These are phyloP conservation scores for Usnea hakonensis DNA, from an alignment of 495 filamentous ascomycete species.

Conservation along the genomic window DNA sequence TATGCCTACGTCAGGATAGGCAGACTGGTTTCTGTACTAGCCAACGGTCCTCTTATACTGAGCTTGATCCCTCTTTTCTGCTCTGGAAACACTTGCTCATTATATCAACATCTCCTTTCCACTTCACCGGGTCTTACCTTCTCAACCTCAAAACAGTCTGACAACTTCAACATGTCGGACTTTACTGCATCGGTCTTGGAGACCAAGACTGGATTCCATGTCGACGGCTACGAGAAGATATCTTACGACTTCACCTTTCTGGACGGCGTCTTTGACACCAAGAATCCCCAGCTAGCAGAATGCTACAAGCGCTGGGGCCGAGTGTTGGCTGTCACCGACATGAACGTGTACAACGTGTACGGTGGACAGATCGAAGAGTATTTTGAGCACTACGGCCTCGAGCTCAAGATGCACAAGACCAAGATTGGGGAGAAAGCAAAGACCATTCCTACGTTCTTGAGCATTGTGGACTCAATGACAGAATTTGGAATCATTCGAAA, in stretches of 20 bases:
- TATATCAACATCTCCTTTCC: background rate
- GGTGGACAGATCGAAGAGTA: constrained; percentile 50
- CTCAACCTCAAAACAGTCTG: background rate
- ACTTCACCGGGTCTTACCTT: background rate
- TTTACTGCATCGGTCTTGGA: constrained; percentile 49
- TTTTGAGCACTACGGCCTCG: constrained; percentile 45
- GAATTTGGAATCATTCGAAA: constrained; percentile 58
- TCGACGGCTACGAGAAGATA: constrained; percentile 59
- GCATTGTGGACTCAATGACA: constrained; percentile 56
- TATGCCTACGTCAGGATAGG: constrained; percentile 6
- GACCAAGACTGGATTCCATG: constrained; percentile 50
- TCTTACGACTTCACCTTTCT: constrained; percentile 60
- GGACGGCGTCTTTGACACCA: constrained; percentile 49
- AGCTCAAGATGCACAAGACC: constrained; percentile 53
- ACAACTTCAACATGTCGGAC: constrained; percentile 47
- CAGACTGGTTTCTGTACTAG: background rate
- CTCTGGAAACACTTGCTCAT: background rate
- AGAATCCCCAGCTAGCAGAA: constrained; percentile 46
- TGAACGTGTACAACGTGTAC: constrained; percentile 53
- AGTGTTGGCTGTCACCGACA: constrained; percentile 52
- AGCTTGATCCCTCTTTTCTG: background rate
- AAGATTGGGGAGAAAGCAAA: constrained; percentile 60
- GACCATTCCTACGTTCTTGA: constrained; percentile 51
- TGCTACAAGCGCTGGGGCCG: constrained; percentile 52
- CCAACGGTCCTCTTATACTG: background rate